These are phyloP conservation scores for Suillus occidentalis DNA, from an alignment of 768 basidiomycete genomes.

Conservation along the genomic window DNA sequence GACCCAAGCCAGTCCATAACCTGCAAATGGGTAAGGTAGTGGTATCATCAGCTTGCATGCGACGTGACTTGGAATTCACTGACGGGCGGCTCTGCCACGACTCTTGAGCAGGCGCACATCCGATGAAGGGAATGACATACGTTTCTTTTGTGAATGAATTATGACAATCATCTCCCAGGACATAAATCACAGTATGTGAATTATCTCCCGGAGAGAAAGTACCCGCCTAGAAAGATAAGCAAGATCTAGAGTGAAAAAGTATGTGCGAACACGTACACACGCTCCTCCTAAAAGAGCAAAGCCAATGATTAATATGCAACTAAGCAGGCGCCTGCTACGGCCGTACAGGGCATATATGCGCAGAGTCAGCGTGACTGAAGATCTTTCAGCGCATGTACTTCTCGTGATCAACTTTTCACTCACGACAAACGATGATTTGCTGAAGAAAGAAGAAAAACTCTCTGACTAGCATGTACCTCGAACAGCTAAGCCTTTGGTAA, in stretches of 20 bases:
- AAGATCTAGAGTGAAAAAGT: not conserved
- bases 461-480: conserved; percentile 37
- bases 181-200: conserved; percentile 19
- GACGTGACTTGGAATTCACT: not conserved
- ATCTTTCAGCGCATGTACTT: not conserved
- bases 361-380: conserved; percentile 42
- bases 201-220: conserved; percentile 38
- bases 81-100: not conserved
- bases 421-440: conserved; percentile 49
- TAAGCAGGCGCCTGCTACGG: conserved; percentile 37
- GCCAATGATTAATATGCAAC: conserved; percentile 35
- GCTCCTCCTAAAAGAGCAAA: conserved; percentile 31
- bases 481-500: conserved; percentile 36
- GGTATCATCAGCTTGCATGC: not conserved
- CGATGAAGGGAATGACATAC: not conserved
- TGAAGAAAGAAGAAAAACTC: conserved; percentile 43
- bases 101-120: not conserved
- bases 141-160: conserved; percentile 11
- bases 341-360: conserved; percentile 53
- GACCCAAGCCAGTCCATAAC: conserved; percentile 45
- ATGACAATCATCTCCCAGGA: conserved; percentile 24
- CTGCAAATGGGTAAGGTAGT: conserved; percentile 15
- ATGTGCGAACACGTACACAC: conserved; percentile 33
- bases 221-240: conserved; percentile 38
- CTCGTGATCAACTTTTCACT: conserved; percentile 17